Base-by-base conservation (phyloP, 1,139 yeast species). In the Scheffersomyces parashehatae region DNA sequence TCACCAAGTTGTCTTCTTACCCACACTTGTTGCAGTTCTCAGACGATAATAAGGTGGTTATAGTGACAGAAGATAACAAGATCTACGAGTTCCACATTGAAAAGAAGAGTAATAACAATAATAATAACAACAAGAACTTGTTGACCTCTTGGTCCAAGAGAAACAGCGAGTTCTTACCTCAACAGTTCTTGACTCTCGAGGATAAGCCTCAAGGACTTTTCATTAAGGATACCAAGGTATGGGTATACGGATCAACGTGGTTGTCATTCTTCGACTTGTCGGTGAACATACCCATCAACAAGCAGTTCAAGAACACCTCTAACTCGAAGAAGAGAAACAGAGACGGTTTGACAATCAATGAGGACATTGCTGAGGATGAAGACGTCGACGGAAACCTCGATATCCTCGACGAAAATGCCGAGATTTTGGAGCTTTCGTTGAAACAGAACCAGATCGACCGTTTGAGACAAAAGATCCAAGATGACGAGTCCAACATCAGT, bases 221-320 rank as follows among this genome's bases (percentile, higher is more conserved):
- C 57, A 58, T 68, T 2, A 70, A 76, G 41, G 56, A 48, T 10
- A 35, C 42, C 13, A 65, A 60, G 44, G 70, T 86, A 26, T 91
- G 97, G 97, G 64, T 90, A 15, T 90, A 88, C 79, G 96, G 97
- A 3, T 76, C 88, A n/a, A 79, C 80, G 41, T 93, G 97, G 96
- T 60, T 91, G 15, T 79, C 86, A 7, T 87, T 78, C 59, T 77
- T 93, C 41, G 93, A 91, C 60, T 68, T 88, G 49, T 64, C 75
- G n/a, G 62, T 75, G 44, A 82, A 85, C 54, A 68, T 85, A 43
- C 87, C 89, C 24, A 60, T 67, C 26, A 59, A 58, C 46, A 68
- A 65, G 51, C 43, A 48, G 28, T 63, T 60, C 45, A 64, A 63
- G 40, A 65, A 67, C 37, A 54, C 59, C 8, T 35, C 42, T 29